These are phyloP conservation scores for Penicillium paneum DNA, from an alignment of 2,329 filamentous ascomycete genomes.

Conservation along the genomic window DNA sequence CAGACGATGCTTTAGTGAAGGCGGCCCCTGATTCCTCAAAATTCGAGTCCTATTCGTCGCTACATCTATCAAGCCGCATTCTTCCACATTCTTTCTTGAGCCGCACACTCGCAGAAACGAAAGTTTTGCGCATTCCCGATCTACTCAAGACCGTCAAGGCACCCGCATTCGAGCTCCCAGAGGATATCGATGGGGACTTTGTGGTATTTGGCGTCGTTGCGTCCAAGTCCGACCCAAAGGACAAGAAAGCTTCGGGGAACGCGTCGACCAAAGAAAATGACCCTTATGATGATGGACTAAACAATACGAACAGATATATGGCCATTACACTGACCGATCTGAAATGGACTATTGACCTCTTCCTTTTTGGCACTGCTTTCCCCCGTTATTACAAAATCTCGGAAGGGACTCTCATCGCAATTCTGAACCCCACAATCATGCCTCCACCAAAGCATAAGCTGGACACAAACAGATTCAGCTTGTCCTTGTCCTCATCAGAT, in stretches of 20 bases:
- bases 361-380: slow-evolving; percentile 87
- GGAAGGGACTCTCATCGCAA: slow-evolving; percentile 84
- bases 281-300: slow-evolving; percentile 53
- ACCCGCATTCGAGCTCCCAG: slow-evolving; percentile 71
- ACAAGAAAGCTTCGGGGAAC: slow-evolving; percentile 50
- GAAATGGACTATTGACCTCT: slow-evolving; percentile 86
- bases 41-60: slow-evolving; percentile 81
- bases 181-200: slow-evolving; percentile 82
- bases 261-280: slow-evolving; percentile 42
- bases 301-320: slow-evolving; percentile 78
- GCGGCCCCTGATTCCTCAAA: slow-evolving; percentile 53
- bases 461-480: slow-evolving; percentile 78
- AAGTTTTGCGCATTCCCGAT: slow-evolving; percentile 73
- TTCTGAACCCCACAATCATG: slow-evolving; percentile 89
- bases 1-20: slow-evolving; percentile 19
- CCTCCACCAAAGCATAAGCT: slow-evolving; percentile 72
- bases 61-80: slow-evolving; percentile 78
- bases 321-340: slow-evolving; percentile 82
- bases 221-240: slow-evolving; percentile 77
- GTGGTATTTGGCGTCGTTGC: slow-evolving; percentile 86
- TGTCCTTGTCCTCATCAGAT: slow-evolving; percentile 79
- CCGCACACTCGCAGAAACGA: slow-evolving; percentile 74
- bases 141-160: slow-evolving; percentile 76
- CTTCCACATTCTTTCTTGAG: slow-evolving; percentile 77
- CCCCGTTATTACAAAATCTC: slow-evolving; percentile 92